Conservation (phyloP, 305 asterid genomes). For the Fraxinus ornus region DNA sequence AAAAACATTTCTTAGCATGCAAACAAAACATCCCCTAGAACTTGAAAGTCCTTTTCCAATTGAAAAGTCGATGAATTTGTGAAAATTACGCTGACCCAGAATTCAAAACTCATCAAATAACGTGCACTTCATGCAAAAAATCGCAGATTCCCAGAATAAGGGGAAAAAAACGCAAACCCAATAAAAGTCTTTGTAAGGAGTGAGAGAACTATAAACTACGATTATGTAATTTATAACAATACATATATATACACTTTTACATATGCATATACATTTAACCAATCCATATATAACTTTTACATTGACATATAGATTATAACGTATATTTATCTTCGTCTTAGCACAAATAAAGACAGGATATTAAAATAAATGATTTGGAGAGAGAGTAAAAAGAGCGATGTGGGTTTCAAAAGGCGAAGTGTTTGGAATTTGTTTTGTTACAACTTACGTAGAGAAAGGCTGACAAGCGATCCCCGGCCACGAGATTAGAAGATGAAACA, state of each 20-base stretch:
- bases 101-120: conserved; percentile 26
- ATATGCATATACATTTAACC: neutral
- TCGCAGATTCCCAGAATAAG: neutral
- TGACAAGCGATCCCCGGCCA: conserved; percentile 36
- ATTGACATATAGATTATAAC: neutral
- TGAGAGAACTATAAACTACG: neutral
- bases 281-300: conserved; percentile 3
- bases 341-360: conserved; percentile 19
- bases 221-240: neutral
- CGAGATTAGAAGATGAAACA: conserved; percentile 28
- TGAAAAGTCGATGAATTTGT: conserved; percentile 22
- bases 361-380: conserved; percentile 31
- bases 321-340: neutral
- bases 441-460: conserved; percentile 36
- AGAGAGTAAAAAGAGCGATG: neutral
- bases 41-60: conserved; percentile 23
- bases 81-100: conserved; percentile 24
- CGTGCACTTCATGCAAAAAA: conserved; percentile 44
- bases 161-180: neutral
- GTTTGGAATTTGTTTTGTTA: neutral
- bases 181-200: neutral
- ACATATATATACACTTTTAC: neutral
- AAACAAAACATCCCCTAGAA: conserved; percentile 26
- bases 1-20: conserved; percentile 35
- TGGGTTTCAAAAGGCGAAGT: conserved; percentile 1